Evolutionary conservation across 1,284 basidiomycete species (phyloP).

Genomic region (Heterobasidion occidentale): DNA sequence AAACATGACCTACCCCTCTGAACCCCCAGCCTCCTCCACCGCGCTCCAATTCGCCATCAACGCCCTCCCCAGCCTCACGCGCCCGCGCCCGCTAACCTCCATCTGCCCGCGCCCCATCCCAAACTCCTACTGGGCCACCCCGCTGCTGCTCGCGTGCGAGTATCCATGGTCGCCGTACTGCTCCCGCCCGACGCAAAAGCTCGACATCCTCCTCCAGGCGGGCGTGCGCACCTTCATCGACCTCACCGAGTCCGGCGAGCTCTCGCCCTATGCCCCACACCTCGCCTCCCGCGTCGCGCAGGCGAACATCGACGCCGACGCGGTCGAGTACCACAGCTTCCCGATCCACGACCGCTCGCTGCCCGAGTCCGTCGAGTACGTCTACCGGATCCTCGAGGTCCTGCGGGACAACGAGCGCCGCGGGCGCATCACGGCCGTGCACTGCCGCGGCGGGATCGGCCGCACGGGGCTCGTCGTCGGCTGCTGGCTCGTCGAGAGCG

Average conservation of each 20-base stretch:
- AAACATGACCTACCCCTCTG: neutral
- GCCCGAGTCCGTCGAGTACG: conserved; percentile 46
- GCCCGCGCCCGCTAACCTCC: conserved; percentile 16
- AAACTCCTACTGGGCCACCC: conserved; percentile 76
- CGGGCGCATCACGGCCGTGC: conserved; percentile 55
- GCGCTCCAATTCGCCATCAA: neutral
- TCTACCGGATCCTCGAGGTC: conserved; percentile 48
- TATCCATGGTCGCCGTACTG: conserved; percentile 56
- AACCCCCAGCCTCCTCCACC: neutral
- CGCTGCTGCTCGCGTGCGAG: conserved; percentile 64
- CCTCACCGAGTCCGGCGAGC: conserved; percentile 66
- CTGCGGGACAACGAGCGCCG: conserved; percentile 47
- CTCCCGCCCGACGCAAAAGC: conserved; percentile 34
- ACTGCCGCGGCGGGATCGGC: conserved; percentile 72
- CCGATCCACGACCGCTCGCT: conserved; percentile 64
- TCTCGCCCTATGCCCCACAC: conserved; percentile 53
- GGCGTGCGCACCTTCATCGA: conserved; percentile 75
- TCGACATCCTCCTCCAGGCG: conserved; percentile 58
- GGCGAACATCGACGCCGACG: neutral
- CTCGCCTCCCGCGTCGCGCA: conserved; percentile 43
- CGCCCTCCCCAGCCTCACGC: neutral
- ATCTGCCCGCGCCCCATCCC: conserved; percentile 51
- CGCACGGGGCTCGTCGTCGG: conserved; percentile 70
- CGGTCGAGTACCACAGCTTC: conserved; percentile 66
- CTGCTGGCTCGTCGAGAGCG: conserved; percentile 69